These are phyloP conservation scores for Leptosphaerulina australis DNA, from an alignment of 2,329 filamentous ascomycete genomes.

Conservation along the genomic window DNA sequence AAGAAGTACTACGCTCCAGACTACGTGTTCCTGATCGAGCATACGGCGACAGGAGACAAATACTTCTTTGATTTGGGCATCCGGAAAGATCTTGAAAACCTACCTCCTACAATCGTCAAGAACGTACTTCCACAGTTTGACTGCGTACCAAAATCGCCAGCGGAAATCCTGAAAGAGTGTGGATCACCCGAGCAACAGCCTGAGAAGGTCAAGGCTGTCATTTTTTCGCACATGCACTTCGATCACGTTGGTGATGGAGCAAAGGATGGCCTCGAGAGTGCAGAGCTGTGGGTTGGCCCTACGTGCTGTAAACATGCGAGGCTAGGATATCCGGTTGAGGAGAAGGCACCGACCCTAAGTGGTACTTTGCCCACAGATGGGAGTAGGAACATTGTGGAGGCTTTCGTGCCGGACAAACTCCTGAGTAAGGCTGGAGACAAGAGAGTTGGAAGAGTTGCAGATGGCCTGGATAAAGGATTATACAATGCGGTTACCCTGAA, in stretches of 20 bases:
- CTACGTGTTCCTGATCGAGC: slow-evolving; percentile 42
- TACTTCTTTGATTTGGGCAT: slow-evolving; percentile 62
- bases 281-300: slow-evolving; percentile 50
- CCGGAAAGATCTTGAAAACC: slow-evolving; percentile 51
- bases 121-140: slow-evolving; percentile 50
- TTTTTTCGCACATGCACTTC: slow-evolving; percentile 50
- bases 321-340: slow-evolving; percentile 37
- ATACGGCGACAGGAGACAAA: slow-evolving; percentile 43
- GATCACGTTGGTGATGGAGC: slow-evolving; percentile 51
- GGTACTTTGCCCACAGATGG: slow-evolving; percentile 52
- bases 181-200: slow-evolving; percentile 40
- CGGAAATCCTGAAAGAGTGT: slow-evolving; percentile 35
- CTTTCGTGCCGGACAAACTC: slow-evolving; percentile 38
- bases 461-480: slow-evolving; percentile 30
- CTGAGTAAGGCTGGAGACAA: slow-evolving; percentile 30
- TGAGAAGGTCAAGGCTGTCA: slow-evolving; percentile 50
- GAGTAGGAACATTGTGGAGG: slow-evolving; percentile 51
- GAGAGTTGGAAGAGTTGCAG: slow-evolving; percentile 32
- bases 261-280: slow-evolving; percentile 43
- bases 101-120: slow-evolving; percentile 52
- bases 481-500: slow-evolving; percentile 38
- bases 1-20: slow-evolving; percentile 36
- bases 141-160: slow-evolving; percentile 39
- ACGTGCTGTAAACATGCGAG: slow-evolving; percentile 41
- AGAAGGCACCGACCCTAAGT: slow-evolving; percentile 42